Base-by-base conservation (phyloP, 169 alveolate species). In the Sarcocystis neurona region DNA sequence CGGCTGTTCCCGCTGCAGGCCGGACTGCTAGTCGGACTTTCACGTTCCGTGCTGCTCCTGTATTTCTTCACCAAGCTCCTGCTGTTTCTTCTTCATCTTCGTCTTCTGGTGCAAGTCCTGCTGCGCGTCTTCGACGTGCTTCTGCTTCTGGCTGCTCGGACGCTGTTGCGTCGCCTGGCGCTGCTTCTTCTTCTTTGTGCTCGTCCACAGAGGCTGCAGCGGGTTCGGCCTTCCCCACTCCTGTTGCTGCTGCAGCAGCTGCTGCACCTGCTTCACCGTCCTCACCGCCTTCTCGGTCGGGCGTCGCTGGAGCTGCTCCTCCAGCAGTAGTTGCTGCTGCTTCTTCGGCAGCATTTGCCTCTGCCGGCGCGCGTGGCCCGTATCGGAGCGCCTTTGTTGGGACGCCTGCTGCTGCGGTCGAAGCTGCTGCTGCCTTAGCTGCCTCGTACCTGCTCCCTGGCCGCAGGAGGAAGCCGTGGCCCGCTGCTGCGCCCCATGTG, bases 311-410 rank as follows among this genome's bases (percentile, higher is more conserved):
- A 27, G 68, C 68, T 18, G 89, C 68, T 4, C 34, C 82, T 32
- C 47, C 80, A n/a, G 89, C 89, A 46, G 58, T 80, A 41, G 63
- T 30, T 56, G 79, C 87, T 30, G 74, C 48, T 39, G 72, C 68
- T n/a, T n/a, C n/a, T n/a, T n/a, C n/a, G n/a, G n/a, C n/a, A n/a
- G n/a, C n/a, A n/a, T n/a, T n/a, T n/a, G n/a, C n/a, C n/a, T n/a
- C n/a, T n/a, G n/a, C n/a, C n/a, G n/a, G n/a, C n/a, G n/a, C n/a
- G n/a, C n/a, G n/a, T n/a, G n/a, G n/a, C n/a, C n/a, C n/a, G n/a
- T n/a, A n/a, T n/a, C n/a, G n/a, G n/a, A n/a, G n/a, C n/a, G n/a
- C n/a, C n/a, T n/a, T n/a, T n/a, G n/a, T n/a, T n/a, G n/a, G n/a
- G n/a, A n/a, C n/a, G n/a, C n/a, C n/a, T n/a, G n/a, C n/a, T n/a